Base-by-base conservation (phyloP, 2,329 filamentous ascomycete species). In the Acephala macrosclerotiorum region DNA sequence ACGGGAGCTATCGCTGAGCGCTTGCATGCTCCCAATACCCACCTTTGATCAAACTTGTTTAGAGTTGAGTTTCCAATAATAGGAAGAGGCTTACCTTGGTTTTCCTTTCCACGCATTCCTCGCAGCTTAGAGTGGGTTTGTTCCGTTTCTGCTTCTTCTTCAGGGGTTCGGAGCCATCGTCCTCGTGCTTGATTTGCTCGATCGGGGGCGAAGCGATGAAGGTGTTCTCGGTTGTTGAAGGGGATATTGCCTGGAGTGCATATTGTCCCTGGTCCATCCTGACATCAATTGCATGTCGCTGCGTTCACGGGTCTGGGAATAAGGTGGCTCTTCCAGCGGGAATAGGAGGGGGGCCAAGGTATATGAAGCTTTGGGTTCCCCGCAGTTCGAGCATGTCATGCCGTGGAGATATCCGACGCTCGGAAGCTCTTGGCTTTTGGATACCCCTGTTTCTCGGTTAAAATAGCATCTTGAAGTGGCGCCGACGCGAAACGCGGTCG, bases 51-150 rank as follows among this genome's bases (percentile, higher is more conserved):
- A 18, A 22, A 25, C 9, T 3, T n/a, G 11, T 11, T 7, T 2
- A 25, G 9, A 20, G 9, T 22, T 22, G 45, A 25, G 45, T n/a
- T 49, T 22, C 25, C 5, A 25, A 22, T 11, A n/a, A 33, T 26
- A 16, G 45, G 8, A 20, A 11, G 35, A 40, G 20, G 71, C 73
- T 61, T 76, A 90, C 90, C 84, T 93, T 94, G 26, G 91, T 94
- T 80, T 94, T 94, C 71, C 91, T 84, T 79, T 93, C 91, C 25
- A 94, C 92, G 75, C 92, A 95, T 76, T 93, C 91, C 68, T 89
- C 86, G 74, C 92, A 94, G 58, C 90, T 93, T 68, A 94, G 76
- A 0, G 91, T 94, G 3, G 92, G 92, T 77, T 95, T 95, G 79
- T 95, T 95, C 57, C 92, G 87, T 81, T 91, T 94, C 80, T 94